Conservation (phyloP, 352 stramenopile species). For the Phytopythium chamaehyphon region DNA sequence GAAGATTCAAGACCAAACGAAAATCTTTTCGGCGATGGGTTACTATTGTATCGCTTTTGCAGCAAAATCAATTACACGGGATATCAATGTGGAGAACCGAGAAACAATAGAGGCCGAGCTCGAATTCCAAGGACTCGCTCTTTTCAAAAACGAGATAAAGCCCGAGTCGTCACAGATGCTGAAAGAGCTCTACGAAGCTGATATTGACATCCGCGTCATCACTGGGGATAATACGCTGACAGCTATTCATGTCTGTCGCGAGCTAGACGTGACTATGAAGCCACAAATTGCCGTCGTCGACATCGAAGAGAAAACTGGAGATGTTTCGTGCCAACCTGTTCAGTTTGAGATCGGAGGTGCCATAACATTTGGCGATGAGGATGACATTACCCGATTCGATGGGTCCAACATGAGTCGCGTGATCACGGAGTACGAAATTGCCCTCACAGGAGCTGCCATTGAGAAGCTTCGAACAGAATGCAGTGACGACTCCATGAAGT, state of each 20-base stretch:
- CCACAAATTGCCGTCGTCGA: constrained; percentile 36
- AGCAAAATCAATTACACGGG: constrained; percentile 19
- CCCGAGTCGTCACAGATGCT: constrained; percentile 56
- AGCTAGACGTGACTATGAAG: constrained; percentile 41
- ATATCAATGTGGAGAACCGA: constrained; percentile 10
- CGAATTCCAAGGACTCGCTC: constrained; percentile 51
- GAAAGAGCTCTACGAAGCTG: constrained; percentile 43
- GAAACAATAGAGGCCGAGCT: constrained; percentile 43
- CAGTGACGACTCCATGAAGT: constrained; percentile 28
- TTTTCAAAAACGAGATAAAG: constrained; percentile 78
- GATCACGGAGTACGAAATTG: constrained; percentile 29
- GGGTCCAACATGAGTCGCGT: constrained; percentile 18
- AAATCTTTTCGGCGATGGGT: constrained; percentile 36
- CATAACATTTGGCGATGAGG: not conserved
- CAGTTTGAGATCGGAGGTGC: not conserved
- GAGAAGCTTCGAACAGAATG: constrained; percentile 27
- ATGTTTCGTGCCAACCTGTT: constrained; percentile 25
- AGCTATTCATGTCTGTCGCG: constrained; percentile 33
- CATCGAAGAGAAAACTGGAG: constrained; percentile 12
- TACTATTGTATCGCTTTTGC: constrained; percentile 60
- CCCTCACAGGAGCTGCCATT: constrained; percentile 43
- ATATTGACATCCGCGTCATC: constrained; percentile 64
- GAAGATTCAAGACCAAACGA: constrained; percentile 25
- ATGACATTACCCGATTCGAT: constrained; percentile 15
- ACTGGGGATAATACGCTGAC: constrained; percentile 62